Base-by-base conservation (phyloP, 306 rosid genomes). In the Astragalus membranaceus region DNA sequence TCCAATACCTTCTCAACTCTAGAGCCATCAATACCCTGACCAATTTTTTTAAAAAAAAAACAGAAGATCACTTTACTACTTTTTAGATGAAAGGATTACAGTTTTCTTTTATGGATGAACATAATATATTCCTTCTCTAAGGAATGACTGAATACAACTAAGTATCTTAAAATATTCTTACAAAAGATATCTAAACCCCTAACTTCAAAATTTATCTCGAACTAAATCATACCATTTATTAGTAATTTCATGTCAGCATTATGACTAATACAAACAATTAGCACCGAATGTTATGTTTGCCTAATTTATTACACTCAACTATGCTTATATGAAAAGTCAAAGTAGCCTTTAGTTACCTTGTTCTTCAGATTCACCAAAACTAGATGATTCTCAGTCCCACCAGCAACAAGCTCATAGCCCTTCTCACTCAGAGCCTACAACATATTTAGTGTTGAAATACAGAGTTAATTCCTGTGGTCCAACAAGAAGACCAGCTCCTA, bases 1-100 rank as follows among this genome's bases (percentile, higher is more conserved):
- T 92, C 98, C 86, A 89, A 74, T 62, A 92, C 93, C 79, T 92
- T 92, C 80, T 92, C 98, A 7, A 92, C 98, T 82, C 96, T 86
- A 75, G 98, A 92, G 15, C 98, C 98, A 68, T 92, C 98, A 59
- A 92, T 85, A 44, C 96, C 98, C 98, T 92, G 73, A 26, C 61
- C 60, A 76, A 4, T 8, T 32, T 8, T 32, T 55, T 13, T 16
- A 8, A 0, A 6, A 39, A 77, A 69, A 67, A 7, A n/a, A 35
- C 10, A 20, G 2, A 20, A 20, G 1, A 42, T 39, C 7, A 15
- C 13, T 42, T 47, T 26, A 46, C 2, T 20, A 2, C 23, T 20
- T 20, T 20, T 20, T 20, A 20, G 23, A 20, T 20, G 23, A 20
- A 20, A 20, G 23, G 23, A 20, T 20, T 20, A 2, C 23, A 20